Percentiles rank a stretch among this genome's conserved stretches.
phyloP scores from a whole-genome alignment of 2,329 filamentous ascomycete genomes.

The Neonectria coccinea region DNA sequence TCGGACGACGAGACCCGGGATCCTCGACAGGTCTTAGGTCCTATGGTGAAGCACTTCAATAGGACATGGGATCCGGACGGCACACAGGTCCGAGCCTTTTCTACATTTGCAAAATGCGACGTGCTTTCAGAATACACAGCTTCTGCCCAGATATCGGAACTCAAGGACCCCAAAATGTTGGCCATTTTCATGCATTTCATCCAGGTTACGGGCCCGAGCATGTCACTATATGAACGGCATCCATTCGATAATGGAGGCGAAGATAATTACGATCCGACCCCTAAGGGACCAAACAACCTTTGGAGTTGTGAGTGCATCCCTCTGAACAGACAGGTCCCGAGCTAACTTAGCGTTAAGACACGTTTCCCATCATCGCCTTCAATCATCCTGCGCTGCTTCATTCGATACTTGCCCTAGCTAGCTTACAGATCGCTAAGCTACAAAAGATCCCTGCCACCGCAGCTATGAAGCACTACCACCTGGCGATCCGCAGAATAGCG shows the following conservation, averaged over 20 bases:
- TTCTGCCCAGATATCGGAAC: constrained; percentile 73
- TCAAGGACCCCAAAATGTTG: constrained; percentile 83
- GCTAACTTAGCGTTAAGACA: constrained; percentile 64
- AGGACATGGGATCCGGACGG: constrained; percentile 48
- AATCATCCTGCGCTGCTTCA: constrained; percentile 89
- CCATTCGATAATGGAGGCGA: constrained; percentile 75
- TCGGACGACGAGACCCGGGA: constrained; percentile 68
- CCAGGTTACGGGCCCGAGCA: constrained; percentile 84
- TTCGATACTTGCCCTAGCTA: constrained; percentile 87
- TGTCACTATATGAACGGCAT: constrained; percentile 90
- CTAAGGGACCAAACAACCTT: constrained; percentile 72
- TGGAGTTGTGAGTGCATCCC: constrained; percentile 67
- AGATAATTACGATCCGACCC: constrained; percentile 68
- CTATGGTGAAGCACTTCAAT: constrained; percentile 53
- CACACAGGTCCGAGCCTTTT: constrained; percentile 62
- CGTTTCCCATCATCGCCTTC: constrained; percentile 84
- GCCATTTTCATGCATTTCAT: constrained; percentile 93
- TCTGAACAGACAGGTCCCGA: background rate
- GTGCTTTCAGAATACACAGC: constrained; percentile 75
- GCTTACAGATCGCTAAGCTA: constrained; percentile 87
- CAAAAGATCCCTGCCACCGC: constrained; percentile 80
- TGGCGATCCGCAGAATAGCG: constrained; percentile 82
- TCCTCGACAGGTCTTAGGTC: constrained; percentile 50
- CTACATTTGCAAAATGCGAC: constrained; percentile 60
- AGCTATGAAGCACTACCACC: constrained; percentile 91